Evolutionary conservation across 2,329 filamentous ascomycete species (phyloP).

Genomic region (Clarireedia sp.): DNA sequence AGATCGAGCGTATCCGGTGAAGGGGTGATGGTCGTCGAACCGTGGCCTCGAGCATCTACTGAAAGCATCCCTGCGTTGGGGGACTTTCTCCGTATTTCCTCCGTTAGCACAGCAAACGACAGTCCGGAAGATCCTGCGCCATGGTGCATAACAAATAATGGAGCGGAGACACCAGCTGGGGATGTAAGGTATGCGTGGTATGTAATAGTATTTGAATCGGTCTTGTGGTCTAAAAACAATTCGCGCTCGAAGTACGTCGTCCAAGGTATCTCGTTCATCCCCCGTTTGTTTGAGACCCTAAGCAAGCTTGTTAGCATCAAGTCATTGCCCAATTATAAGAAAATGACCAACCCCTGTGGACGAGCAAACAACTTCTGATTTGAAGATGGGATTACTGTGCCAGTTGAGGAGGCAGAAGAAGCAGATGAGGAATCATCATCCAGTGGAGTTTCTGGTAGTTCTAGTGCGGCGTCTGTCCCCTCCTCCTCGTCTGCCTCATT

Average conservation of each 20-base stretch:
- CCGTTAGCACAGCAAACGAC: slow-evolving; percentile 76
- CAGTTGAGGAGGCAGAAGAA: slow-evolving; percentile 75
- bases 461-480: slow-evolving; percentile 30
- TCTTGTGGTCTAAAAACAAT: slow-evolving; percentile 56
- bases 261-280: slow-evolving; percentile 50
- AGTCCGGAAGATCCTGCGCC: slow-evolving; percentile 89
- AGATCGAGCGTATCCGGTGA: slow-evolving; percentile 49
- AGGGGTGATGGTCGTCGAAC: slow-evolving; percentile 49
- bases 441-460: slow-evolving; percentile 32
- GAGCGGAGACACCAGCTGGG: slow-evolving; percentile 56
- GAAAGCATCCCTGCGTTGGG: slow-evolving; percentile 78
- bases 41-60: slow-evolving; percentile 80
- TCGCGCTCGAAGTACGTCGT: slow-evolving; percentile 87
- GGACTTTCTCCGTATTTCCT: slow-evolving; percentile 68
- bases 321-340: slow-evolving; percentile 3
- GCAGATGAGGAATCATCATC: slow-evolving; percentile 65
- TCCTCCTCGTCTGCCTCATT: slow-evolving; percentile 43
- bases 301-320: slow-evolving; percentile 11
- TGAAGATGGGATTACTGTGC: slow-evolving; percentile 77
- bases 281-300: slow-evolving; percentile 28
- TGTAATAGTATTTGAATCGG: slow-evolving; percentile 40
- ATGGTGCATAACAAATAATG: slow-evolving; percentile 89
- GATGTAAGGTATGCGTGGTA: slow-evolving; percentile 87
- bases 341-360: slow-evolving; percentile 51
- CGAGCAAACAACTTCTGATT: slow-evolving; percentile 67